A percentile compares a stretch with the other conserved stretches of the same genome.
phyloP scores from a whole-genome alignment of 164 flowering plant genomes.

The Magnolia officinalis region DNA sequence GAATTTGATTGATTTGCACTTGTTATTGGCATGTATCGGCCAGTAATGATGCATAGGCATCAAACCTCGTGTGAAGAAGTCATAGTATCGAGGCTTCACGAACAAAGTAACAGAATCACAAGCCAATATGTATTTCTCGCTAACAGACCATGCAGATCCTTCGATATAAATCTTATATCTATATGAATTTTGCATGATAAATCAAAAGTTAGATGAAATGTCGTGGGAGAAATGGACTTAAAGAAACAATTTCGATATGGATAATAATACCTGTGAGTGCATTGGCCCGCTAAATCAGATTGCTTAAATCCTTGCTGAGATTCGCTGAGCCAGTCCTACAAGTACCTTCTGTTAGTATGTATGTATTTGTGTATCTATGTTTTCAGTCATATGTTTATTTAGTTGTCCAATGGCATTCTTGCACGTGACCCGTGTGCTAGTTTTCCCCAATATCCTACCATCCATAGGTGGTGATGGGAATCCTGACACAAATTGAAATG shows the following conservation, averaged over 20 bases:
- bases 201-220: background rate
- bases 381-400: too few relatives aligned
- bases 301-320: slow-evolving; percentile 30
- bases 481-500: too few relatives aligned
- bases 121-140: slow-evolving; percentile 65
- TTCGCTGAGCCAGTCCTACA: slow-evolving; percentile 57
- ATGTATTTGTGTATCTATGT: too few relatives aligned
- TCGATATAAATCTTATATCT: slow-evolving; percentile 66
- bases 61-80: slow-evolving; percentile 57
- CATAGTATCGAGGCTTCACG: slow-evolving; percentile 47
- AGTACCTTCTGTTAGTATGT: background rate
- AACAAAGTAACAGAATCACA: slow-evolving; percentile 52
- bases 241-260: background rate
- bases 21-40: slow-evolving; percentile 43
- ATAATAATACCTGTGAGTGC: slow-evolving; percentile 42
- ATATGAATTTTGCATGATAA: background rate
- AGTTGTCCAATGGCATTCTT: too few relatives aligned
- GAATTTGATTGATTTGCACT: slow-evolving; percentile 48
- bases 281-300: slow-evolving; percentile 47
- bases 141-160: slow-evolving; percentile 77
- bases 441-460: too few relatives aligned
- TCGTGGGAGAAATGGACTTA: background rate
- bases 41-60: slow-evolving; percentile 61
- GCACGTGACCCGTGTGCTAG: too few relatives aligned
- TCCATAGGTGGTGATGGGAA: too few relatives aligned